Evolutionary conservation across 2,329 filamentous ascomycete genomes (phyloP).

Genomic region (Stemphylium lycopersici): DNA sequence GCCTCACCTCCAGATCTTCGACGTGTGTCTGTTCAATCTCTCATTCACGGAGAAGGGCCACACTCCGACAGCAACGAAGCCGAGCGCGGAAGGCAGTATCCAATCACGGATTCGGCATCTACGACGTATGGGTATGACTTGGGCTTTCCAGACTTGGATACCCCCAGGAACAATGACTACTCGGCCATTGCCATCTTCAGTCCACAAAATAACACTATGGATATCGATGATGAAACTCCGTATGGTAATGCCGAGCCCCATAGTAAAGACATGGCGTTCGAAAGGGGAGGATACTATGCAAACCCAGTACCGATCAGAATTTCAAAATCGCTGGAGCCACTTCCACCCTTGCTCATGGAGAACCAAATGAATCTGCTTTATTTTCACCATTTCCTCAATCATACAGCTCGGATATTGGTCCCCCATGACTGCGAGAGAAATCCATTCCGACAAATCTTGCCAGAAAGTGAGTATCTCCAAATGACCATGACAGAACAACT

Average conservation of each 20-base stretch:
- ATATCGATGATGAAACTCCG: constrained; percentile 42
- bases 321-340: constrained; percentile 61
- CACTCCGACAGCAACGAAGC: constrained; percentile 40
- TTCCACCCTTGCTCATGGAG: constrained; percentile 64
- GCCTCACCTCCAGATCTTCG: constrained; percentile 54
- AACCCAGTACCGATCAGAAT: constrained; percentile 71
- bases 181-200: constrained; percentile 63
- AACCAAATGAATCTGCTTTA: constrained; percentile 83
- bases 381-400: constrained; percentile 77
- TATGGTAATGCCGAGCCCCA: constrained; percentile 47
- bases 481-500: background rate
- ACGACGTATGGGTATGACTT: constrained; percentile 73
- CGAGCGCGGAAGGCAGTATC: constrained; percentile 51
- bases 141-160: constrained; percentile 71
- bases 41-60: constrained; percentile 45
- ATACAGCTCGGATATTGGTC: constrained; percentile 72
- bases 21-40: constrained; percentile 67
- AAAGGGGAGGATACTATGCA: constrained; percentile 71
- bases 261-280: constrained; percentile 60
- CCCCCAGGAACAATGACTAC: constrained; percentile 72
- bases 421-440: constrained; percentile 68
- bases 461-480: constrained; percentile 59
- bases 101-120: constrained; percentile 35
- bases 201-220: constrained; percentile 37
- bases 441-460: constrained; percentile 65